Evolutionary conservation across 2,329 filamentous ascomycete genomes (phyloP).

Genomic region (Fusarium ambrosium): DNA sequence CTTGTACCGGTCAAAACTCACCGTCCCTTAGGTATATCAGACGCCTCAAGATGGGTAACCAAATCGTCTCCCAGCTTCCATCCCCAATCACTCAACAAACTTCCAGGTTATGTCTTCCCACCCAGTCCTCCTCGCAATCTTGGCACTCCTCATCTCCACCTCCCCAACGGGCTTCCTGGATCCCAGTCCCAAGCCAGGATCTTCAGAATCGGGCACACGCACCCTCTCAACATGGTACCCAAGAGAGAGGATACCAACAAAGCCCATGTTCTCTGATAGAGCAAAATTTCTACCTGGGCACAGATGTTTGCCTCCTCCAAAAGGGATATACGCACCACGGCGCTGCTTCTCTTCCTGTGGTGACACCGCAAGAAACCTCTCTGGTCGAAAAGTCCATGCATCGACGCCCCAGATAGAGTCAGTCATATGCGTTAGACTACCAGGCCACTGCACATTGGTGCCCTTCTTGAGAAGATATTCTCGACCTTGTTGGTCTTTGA

Average conservation of each 20-base stretch:
- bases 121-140: not conserved
- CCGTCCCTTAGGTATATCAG: too few species aligned
- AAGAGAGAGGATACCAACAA: conserved; percentile 3
- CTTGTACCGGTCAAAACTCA: too few species aligned
- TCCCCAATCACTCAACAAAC: not conserved
- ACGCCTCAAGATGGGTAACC: too few species aligned
- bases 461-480: conserved; percentile 23
- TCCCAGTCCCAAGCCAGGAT: not conserved
- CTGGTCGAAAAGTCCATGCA: not conserved
- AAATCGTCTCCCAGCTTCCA: too few species aligned
- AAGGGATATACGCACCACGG: conserved; percentile 19
- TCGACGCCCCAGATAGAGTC: conserved; percentile 13
- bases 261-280: conserved; percentile 9
- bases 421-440: conserved; percentile 5
- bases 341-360: not conserved
- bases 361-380: conserved; percentile 4
- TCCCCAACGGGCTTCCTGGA: not conserved
- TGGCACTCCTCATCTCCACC: not conserved
- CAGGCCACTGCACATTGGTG: conserved; percentile 15
- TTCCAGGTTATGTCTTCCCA: not conserved
- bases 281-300: conserved; percentile 24
- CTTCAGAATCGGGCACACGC: not conserved
- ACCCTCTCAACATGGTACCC: conserved; percentile 11
- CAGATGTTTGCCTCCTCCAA: conserved; percentile 22
- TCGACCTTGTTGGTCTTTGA: conserved; percentile 5